phyloP scores from a whole-genome alignment of 352 stramenopile genomes.

The Thraustochytrium striatum region DNA sequence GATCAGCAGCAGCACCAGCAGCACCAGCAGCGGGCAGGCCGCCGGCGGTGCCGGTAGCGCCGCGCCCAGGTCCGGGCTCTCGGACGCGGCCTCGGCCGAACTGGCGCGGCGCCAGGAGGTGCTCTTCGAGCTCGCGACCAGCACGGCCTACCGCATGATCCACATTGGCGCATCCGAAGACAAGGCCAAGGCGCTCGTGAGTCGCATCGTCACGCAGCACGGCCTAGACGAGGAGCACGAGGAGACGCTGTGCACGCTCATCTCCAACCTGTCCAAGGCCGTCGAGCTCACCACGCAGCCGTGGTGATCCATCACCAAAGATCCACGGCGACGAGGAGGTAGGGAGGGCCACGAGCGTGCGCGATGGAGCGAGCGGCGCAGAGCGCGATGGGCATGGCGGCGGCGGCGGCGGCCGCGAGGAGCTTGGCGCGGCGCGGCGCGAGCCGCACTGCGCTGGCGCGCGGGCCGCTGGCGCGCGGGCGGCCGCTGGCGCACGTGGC shows the following conservation, averaged over 20 bases:
- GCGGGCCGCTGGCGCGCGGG: too few relatives aligned
- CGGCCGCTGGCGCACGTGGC: too few relatives aligned
- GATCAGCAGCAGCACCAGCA: not conserved
- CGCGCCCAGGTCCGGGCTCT: too few relatives aligned
- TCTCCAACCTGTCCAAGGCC: slow-evolving; percentile 19
- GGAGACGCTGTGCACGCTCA: slow-evolving; percentile 37
- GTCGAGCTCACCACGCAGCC: not conserved
- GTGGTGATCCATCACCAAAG: not conserved
- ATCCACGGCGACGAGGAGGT: too few relatives aligned
- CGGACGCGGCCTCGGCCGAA: not conserved
- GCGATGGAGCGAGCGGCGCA: too few relatives aligned
- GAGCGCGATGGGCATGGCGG: too few relatives aligned
- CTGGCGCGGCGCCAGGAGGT: not conserved
- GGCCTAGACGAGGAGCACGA: slow-evolving; percentile 37
- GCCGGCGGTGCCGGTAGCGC: not conserved
- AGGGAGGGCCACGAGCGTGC: too few relatives aligned
- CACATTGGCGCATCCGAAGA: slow-evolving; percentile 27
- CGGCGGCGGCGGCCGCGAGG: too few relatives aligned
- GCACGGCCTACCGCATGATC: slow-evolving; percentile 39
- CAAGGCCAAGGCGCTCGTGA: slow-evolving; percentile 43
- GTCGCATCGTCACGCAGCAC: slow-evolving; percentile 22
- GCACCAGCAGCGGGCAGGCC: not conserved
- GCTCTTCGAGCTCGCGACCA: slow-evolving; percentile 33
- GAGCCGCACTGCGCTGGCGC: too few relatives aligned
- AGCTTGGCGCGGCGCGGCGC: too few relatives aligned